These are phyloP conservation scores for Barnettozyma californica DNA, from an alignment of 805 yeast genomes.

Conservation along the genomic window DNA sequence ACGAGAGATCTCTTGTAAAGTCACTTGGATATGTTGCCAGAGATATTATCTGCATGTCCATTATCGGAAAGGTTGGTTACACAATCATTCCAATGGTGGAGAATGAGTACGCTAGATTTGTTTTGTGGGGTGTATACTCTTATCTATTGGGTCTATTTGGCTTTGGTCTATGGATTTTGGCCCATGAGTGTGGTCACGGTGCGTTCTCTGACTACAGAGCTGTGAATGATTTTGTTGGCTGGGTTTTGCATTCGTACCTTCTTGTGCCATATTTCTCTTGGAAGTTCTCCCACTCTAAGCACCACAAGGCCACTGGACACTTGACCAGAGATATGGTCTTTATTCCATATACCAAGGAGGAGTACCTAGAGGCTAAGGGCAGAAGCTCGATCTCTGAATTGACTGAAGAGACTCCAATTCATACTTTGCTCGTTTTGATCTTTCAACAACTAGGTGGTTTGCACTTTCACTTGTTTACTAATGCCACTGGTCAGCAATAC, in stretches of 20 bases:
- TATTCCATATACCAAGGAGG: constrained; percentile 48
- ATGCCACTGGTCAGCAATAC: constrained; percentile 52
- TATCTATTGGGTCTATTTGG: constrained; percentile 43
- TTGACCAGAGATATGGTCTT: constrained; percentile 56
- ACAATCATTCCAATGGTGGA: constrained; percentile 38
- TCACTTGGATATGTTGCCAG: constrained; percentile 49
- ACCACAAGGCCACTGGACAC: constrained; percentile 62
- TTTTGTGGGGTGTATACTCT: constrained; percentile 37
- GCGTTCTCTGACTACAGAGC: constrained; percentile 51
- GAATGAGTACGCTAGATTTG: constrained; percentile 31
- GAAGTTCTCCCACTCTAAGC: constrained; percentile 56
- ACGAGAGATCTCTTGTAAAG: constrained; percentile 44
- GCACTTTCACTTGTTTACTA: constrained; percentile 42
- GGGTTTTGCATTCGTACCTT: constrained; percentile 54
- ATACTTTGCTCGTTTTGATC: constrained; percentile 36
- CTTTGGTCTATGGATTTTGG: constrained; percentile 57
- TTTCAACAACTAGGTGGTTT: constrained; percentile 56
- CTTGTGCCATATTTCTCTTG: constrained; percentile 59
- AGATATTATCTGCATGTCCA: constrained; percentile 42
- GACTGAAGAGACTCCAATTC: constrained; percentile 51
- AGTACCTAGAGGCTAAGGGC: constrained; percentile 31
- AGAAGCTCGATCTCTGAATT: constrained; percentile 38
- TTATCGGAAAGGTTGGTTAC: constrained; percentile 39
- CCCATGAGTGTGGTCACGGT: constrained; percentile 62
- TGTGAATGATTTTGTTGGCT: constrained; percentile 53